Percentiles rank a stretch among this genome's conserved stretches.
These are phyloP conservation scores for Borealophlyctis nickersoniae DNA, from an alignment of 192 early-diverging fungal species.

Conservation along the genomic window DNA sequence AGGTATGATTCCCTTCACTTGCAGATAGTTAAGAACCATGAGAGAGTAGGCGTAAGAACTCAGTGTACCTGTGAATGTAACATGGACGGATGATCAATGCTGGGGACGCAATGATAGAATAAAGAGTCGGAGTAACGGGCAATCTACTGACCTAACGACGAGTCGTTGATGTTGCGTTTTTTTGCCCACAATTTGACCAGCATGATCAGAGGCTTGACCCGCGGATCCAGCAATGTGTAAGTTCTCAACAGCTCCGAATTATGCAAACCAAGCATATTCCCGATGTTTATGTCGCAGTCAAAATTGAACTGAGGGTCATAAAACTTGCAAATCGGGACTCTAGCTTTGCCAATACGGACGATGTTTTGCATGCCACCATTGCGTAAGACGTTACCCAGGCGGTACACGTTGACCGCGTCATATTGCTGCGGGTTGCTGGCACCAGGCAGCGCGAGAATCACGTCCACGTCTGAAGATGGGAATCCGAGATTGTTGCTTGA, in stretches of 20 bases:
- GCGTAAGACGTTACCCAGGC: conserved; percentile 8
- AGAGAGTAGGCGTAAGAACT: conserved; percentile 45
- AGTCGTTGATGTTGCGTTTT: conserved; percentile 40
- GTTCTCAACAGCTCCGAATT: conserved; percentile 39
- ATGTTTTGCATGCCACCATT: conserved; percentile 37
- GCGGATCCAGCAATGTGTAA: conserved; percentile 38
- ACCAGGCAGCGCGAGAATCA: conserved; percentile 12
- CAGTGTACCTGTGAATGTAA: conserved; percentile 33
- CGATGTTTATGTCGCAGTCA: conserved; percentile 42
- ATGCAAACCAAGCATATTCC: conserved; percentile 40
- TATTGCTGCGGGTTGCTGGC: not conserved
- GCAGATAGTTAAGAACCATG: conserved; percentile 44
- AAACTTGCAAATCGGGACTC: conserved; percentile 53
- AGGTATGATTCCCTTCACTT: conserved; percentile 35
- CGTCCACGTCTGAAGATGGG: conserved; percentile 38
- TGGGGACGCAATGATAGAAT: too few relatives aligned
- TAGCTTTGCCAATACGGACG: conserved; percentile 27
- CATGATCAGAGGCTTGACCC: conserved; percentile 42
- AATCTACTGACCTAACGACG: too few relatives aligned
- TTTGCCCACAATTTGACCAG: conserved; percentile 47
- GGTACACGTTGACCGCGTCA: not conserved
- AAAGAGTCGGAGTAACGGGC: too few relatives aligned
- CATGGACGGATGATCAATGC: conserved; percentile 20
- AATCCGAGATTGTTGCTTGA: conserved; percentile 40
- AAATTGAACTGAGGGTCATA: conserved; percentile 27